Evolutionary conservation across 768 basidiomycete genomes (phyloP), one percentile per base, ranked within the genome.

Genomic region (Amanita molliuscula): DNA sequence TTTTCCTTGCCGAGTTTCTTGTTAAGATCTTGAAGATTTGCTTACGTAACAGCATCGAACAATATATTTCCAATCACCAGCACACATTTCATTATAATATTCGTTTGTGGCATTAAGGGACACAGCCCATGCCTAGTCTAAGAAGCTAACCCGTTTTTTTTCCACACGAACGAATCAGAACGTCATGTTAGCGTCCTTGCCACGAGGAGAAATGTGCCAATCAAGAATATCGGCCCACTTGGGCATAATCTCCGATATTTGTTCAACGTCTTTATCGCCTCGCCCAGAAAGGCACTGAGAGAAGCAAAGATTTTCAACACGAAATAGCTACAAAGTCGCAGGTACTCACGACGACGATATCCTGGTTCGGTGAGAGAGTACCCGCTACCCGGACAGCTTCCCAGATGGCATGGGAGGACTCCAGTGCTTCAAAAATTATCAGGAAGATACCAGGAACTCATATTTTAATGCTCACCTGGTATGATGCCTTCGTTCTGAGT

Each of bases 401-500:
- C 93, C 94, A 98, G 60, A 99, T 79, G 18, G 93, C 96, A 67
- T 98, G 96, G 6, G 91, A 85, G 3, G 91, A 94, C 65, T 98
- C 96, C 50, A 98, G 71, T 28, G 95, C 95, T 90, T 51, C 20
- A 50, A 9, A 40, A 13, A n/a, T 31, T 13, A 29, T 25, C n/a
- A 23, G 7, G 28, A 28, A 20, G 26, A 8, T 4, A 44, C 16
- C 8, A 16, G 0, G 34, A 15, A 42, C 16, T 10, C 33, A n/a
- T 36, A 13, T 23, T 16, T 9, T 33, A 7, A 47, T 38, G 62
- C 76, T 55, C 52, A 88, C 87, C 88, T 33, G 96, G 96, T 58
- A 99, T 98, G 58, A 99, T 98, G 15, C 96, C 96, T 68, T 99
- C 95, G 16, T 82, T 69, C 64, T 98, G 92, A 0, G 92, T 97